Evolutionary conservation across 2,329 filamentous ascomycete species (phyloP), one percentile per base, ranked within the genome.

Genomic region (Scytalidium sp.): DNA sequence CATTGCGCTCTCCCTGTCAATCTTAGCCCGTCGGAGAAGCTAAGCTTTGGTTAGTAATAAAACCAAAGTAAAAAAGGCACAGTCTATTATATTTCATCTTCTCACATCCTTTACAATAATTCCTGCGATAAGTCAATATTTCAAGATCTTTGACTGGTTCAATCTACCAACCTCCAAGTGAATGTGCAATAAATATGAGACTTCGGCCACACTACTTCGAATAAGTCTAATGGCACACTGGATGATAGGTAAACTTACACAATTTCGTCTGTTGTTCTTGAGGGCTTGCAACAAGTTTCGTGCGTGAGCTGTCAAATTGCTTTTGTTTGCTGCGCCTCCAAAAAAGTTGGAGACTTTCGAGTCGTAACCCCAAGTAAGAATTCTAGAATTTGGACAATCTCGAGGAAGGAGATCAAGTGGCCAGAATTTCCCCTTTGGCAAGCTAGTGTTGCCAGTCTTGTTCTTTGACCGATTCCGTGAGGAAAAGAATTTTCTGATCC

Each of bases 141-240:
- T 43, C 11, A 11, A 46, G 7, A 9, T 39, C 25, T 27, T 36
- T 36, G 7, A 23, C 39, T 39, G 25, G 19, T 9, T 19, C 11
- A 46, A 17, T 15, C 9, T 21, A 52, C 50, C 47, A 51, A 57
- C 57, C 56, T 20, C 57, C 56, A 45, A 60, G 52, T 29, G 56
- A 60, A 55, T 60, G 52, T 15, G 50, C 56, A 7, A 60, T 45
- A 43, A 58, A 60, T 36, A 57, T 58, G 11, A 60, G 32, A 39
- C 43, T 27, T 52, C 53, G 17, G 11, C 41, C 43, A 39, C n/a
- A n/a, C n/a, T 41, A 41, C 53, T 57, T 25, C 20, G 19, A 10
- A 20, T 15, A 3, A 25, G 3, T n/a, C 52, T 42, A 51, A 50
- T 27, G n/a, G 15, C 6, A 42, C n/a, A 29, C 15, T 21, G 45